Conservation (phyloP, 495 filamentous ascomycete species). For the Poronia punctata region DNA sequence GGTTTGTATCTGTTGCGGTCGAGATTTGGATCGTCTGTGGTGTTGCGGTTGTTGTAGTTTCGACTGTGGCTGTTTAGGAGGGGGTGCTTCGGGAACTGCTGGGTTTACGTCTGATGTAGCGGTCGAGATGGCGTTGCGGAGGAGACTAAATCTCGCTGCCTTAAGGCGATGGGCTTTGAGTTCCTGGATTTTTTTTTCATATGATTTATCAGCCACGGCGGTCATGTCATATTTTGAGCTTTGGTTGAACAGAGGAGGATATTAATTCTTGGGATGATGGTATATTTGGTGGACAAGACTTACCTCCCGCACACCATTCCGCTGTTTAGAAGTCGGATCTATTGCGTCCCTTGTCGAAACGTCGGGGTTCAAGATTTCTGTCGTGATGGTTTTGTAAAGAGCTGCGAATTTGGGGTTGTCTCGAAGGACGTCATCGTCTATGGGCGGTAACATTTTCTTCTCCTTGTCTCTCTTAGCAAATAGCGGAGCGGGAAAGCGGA, state of each 20-base stretch:
- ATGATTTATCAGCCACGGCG: too few species aligned
- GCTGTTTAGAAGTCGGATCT: constrained; percentile 45
- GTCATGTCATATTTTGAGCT: too few species aligned
- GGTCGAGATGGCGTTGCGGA: constrained; percentile 31
- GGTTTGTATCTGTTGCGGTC: too few species aligned
- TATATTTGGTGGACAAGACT: constrained; percentile 2
- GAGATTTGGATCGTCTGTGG: constrained; percentile 20
- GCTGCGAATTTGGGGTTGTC: constrained; percentile 59
- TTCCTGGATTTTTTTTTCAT: constrained; percentile 27
- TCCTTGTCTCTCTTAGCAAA: constrained; percentile 9
- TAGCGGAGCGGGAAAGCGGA: constrained; percentile 9
- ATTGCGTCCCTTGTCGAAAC: constrained; percentile 54
- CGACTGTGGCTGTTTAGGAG: constrained; percentile 15
- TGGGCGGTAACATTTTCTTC: constrained; percentile 55
- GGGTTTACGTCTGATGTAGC: constrained; percentile 4
- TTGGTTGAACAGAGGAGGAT: too few species aligned
- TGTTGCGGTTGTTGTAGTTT: constrained; percentile 23
- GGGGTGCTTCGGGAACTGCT: constrained; percentile 14
- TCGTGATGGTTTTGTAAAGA: constrained; percentile 55
- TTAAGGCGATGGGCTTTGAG: constrained; percentile 34
- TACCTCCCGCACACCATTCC: constrained; percentile 48
- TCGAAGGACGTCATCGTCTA: constrained; percentile 54
- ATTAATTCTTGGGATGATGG: too few species aligned
- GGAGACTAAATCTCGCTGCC: constrained; percentile 32
- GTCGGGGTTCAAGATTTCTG: constrained; percentile 51